These are phyloP conservation scores for Colletotrichum tropicale DNA, from an alignment of 2,329 filamentous ascomycete species.

Conservation along the genomic window DNA sequence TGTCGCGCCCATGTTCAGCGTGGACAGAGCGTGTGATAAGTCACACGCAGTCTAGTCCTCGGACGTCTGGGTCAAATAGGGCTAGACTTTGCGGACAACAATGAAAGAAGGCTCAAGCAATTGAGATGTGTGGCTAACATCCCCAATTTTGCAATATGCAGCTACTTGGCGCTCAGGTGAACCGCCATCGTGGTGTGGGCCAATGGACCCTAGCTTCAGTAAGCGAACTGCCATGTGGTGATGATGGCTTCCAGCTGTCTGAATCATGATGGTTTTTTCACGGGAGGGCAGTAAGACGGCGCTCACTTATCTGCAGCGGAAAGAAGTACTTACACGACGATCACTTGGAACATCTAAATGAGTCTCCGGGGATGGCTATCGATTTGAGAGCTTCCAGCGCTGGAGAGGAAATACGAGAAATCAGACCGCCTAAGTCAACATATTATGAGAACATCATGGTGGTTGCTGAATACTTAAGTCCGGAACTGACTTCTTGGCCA, in stretches of 20 bases:
- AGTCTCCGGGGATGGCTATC: background rate
- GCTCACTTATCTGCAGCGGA: fast-evolving
- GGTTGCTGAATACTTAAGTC: background rate
- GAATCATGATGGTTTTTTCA: background rate
- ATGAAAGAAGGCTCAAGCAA: background rate
- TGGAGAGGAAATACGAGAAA: background rate
- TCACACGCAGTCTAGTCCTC: background rate
- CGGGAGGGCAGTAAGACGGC: background rate
- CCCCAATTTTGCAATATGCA: background rate
- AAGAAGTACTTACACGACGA: fast-evolving
- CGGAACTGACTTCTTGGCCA: background rate
- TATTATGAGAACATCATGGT: background rate
- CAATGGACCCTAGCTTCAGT: background rate
- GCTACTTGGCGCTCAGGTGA: background rate
- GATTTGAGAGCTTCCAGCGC: fast-evolving
- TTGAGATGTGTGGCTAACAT: background rate
- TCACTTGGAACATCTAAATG: background rate
- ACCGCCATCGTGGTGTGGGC: background rate
- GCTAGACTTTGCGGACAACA: background rate
- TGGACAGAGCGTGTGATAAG: background rate
- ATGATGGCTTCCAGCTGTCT: background rate
- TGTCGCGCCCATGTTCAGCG: fast-evolving
- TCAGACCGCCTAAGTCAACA: background rate
- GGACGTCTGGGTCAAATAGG: background rate
- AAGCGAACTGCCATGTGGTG: background rate